phyloP scores from a whole-genome alignment of 2,329 filamentous ascomycete genomes.

The Colletotrichum lupini region DNA sequence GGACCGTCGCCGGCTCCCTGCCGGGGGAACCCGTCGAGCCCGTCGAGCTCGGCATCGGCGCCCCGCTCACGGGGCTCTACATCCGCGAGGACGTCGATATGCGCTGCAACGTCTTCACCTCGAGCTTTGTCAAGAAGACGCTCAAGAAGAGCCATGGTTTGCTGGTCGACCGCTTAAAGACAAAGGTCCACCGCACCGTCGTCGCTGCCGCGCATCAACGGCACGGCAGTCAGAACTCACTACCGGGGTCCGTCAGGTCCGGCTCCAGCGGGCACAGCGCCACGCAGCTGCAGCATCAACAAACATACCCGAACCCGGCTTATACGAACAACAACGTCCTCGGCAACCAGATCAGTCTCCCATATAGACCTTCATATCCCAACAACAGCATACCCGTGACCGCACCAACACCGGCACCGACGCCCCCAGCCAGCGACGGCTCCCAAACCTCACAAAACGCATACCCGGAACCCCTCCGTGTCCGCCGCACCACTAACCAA shows the following conservation, averaged over 20 bases:
- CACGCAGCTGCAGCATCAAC: background rate
- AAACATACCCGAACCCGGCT: background rate
- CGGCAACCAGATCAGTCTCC: conserved; percentile 11
- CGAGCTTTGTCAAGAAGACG: conserved; percentile 83
- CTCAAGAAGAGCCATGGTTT: conserved; percentile 79
- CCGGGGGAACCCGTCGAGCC: conserved; percentile 76
- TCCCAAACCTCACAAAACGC: background rate
- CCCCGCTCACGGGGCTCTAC: conserved; percentile 77
- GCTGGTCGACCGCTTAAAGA: conserved; percentile 75
- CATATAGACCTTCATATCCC: conserved; percentile 20
- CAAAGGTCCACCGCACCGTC: conserved; percentile 15
- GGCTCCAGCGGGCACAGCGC: background rate
- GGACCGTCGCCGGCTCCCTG: conserved; percentile 78
- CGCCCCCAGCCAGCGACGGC: background rate
- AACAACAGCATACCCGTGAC: background rate
- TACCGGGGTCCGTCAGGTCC: background rate
- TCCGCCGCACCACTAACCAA: conserved; percentile 11
- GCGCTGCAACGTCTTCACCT: conserved; percentile 81
- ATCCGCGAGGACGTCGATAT: conserved; percentile 88
- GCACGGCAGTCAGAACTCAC: conserved; percentile 22
- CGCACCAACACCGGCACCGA: background rate
- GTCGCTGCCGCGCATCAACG: background rate
- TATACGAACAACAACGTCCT: background rate
- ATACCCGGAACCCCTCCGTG: conserved; percentile 22
- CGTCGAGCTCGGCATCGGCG: conserved; percentile 73